Conservation (phyloP, 148 eudicot genomes). For the Fallopia convolvulus region DNA sequence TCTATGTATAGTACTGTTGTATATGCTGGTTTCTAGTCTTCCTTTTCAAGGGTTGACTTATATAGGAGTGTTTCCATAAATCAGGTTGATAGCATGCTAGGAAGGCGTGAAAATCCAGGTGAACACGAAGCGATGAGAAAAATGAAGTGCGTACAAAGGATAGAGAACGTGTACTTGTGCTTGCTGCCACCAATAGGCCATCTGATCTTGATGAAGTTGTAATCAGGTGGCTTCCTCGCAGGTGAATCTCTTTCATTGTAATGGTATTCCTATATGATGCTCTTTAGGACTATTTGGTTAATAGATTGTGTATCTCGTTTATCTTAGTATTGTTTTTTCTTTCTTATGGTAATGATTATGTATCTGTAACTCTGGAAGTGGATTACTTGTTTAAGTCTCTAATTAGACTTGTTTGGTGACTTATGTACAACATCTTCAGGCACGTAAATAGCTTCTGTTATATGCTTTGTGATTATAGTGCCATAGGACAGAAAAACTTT, state of each 20-base stretch:
- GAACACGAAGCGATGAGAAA: slow-evolving; percentile 99
- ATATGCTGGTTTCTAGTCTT: not conserved
- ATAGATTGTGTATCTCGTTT: too few relatives aligned
- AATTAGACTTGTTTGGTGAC: too few relatives aligned
- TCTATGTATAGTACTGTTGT: not conserved
- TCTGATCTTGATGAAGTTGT: slow-evolving; percentile 98
- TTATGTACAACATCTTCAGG: too few relatives aligned
- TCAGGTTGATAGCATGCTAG: slow-evolving; percentile 93
- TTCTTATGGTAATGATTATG: too few relatives aligned
- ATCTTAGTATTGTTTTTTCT: too few relatives aligned
- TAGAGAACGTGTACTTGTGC: slow-evolving; percentile 86
- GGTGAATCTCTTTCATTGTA: slow-evolving; percentile 24
- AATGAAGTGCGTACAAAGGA: slow-evolving; percentile 95
- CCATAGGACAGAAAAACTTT: too few relatives aligned
- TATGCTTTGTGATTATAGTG: too few relatives aligned
- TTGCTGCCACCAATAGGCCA: slow-evolving; percentile 93
- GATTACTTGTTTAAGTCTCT: too few relatives aligned
- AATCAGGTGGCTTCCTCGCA: slow-evolving; percentile 85
- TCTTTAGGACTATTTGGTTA: not conserved
- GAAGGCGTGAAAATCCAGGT: slow-evolving; percentile 94
- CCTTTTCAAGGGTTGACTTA: not conserved
- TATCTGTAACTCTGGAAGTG: too few relatives aligned
- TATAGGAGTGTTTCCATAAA: not conserved
- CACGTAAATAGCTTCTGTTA: too few relatives aligned
- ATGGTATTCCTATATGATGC: not conserved